phyloP scores from a whole-genome alignment of 768 basidiomycete genomes.

The Termitomyces sp. region DNA sequence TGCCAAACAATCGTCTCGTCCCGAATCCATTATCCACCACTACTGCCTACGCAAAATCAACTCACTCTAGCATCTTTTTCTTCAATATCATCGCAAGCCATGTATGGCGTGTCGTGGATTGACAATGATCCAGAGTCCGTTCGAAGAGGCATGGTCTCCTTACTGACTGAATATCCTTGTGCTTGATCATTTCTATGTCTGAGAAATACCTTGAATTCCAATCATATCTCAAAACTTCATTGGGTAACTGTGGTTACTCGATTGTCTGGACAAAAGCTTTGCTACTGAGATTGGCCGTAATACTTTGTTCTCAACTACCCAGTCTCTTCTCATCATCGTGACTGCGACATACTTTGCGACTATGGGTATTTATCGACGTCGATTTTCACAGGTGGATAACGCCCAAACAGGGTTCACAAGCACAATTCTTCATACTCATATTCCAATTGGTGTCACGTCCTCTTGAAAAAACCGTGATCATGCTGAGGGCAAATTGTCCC shows the following conservation, averaged over 20 bases:
- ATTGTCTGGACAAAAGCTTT: neutral
- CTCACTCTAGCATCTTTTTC: too few relatives aligned
- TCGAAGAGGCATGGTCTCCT: neutral
- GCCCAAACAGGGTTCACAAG: neutral
- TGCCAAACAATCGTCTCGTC: slow-evolving; percentile 7
- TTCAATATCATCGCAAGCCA: neutral
- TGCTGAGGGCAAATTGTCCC: too few relatives aligned
- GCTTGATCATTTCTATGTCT: neutral
- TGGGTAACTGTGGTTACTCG: too few relatives aligned
- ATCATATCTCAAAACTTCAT: neutral
- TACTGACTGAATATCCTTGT: too few relatives aligned
- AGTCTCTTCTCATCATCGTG: neutral
- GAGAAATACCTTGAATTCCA: neutral
- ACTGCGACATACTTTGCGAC: neutral
- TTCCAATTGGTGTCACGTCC: too few relatives aligned
- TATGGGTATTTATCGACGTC: neutral
- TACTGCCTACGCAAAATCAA: neutral
- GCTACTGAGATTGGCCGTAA: neutral
- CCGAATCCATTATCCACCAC: too few relatives aligned
- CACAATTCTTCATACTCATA: neutral
- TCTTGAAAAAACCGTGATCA: neutral
- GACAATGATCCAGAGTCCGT: neutral
- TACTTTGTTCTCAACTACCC: neutral
- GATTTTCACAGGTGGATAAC: neutral
- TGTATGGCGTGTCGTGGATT: neutral